Evolutionary conservation across 495 filamentous ascomycete species (phyloP).

Genomic region (Polyplosphaeria fusca): DNA sequence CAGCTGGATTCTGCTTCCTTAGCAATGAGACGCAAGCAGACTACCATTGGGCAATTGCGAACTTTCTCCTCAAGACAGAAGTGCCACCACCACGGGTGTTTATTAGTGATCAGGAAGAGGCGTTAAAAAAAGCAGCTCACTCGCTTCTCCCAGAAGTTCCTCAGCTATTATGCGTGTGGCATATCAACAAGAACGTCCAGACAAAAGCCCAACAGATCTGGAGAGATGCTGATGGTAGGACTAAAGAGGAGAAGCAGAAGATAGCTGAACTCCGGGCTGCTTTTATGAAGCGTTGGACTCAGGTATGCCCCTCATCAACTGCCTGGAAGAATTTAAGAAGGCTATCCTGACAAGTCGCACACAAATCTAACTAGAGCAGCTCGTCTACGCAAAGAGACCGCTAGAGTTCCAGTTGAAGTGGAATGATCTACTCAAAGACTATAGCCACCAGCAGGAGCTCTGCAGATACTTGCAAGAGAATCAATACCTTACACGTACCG

Average conservation of each 20-base stretch:
- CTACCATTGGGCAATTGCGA: slow-evolving; percentile 2
- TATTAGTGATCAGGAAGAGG: slow-evolving; percentile 2
- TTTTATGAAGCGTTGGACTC: not conserved
- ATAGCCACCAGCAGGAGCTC: not conserved
- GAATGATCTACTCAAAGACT: not conserved
- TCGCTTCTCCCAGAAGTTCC: not conserved
- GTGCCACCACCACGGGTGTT: slow-evolving; percentile 1
- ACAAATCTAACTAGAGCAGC: not conserved
- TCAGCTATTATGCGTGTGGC: not conserved
- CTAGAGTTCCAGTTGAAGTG: slow-evolving; percentile 4
- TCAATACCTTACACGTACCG: not conserved
- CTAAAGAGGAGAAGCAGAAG: not conserved
- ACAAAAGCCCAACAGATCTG: not conserved
- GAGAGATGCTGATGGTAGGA: not conserved
- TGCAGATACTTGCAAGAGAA: slow-evolving; percentile 2
- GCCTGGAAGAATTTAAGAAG: not conserved
- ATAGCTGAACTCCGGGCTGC: not conserved
- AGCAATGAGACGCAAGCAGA: slow-evolving; percentile 4
- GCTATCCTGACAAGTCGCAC: not conserved
- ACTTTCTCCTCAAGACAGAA: slow-evolving; percentile 7
- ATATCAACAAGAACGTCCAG: not conserved
- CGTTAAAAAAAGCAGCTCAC: slow-evolving; percentile 2
- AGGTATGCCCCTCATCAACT: not conserved
- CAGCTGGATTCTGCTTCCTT: slow-evolving; percentile 5
- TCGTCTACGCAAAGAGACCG: slow-evolving; percentile 1